Evolutionary conservation across 176 grass and related monocot genomes (phyloP), one percentile per base, ranked within the genome.

Genomic region (Calamus simplicifolius): DNA sequence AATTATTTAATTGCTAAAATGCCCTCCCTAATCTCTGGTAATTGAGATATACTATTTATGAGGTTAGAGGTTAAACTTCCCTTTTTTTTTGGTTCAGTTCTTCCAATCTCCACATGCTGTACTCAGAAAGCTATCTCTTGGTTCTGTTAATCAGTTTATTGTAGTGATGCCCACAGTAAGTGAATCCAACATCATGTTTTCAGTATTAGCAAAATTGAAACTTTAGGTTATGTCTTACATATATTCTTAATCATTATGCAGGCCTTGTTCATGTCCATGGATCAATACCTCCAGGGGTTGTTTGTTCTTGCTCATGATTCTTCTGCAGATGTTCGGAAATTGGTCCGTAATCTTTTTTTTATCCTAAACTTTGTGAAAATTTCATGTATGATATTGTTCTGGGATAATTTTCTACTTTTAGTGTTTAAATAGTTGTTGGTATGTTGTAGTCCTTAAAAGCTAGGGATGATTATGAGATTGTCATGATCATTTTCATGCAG

Each of bases 261-360:
- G 92, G 87, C 84, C 3, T 51, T 97, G 54, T 91, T 88, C 48
- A 80, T 97, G 87, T 85, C 92, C 51, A 91, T 91, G 87, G 92
- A 97, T 73, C 87, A 85, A 67, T 97, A 97, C 69, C 79, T 97
- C 62, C 92, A 97, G 69, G 84, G 92, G 52, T 85, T 97, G 59
- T 97, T 97, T 64, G 73, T 62, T 78, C 92, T 97, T 79, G 92
- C 84, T 56, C 77, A 82, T 56, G 92, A 91, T 58, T 66, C 75
- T 72, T 83, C 92, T 73, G 62, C 92, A 56, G 92, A 97, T 60
- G 92, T 97, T 50, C 79, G 92, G 55, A 97, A 97, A 61, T 64
- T 97, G 87, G 92, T 97, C 79, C 57, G 65, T 58, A 13, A 10
- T 23, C 21, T 43, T 43, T 43, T 43, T 43, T 43, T 8, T 8